Evolutionary conservation across 2,329 filamentous ascomycete genomes (phyloP).

Genomic region (Aureobasidium musti): DNA sequence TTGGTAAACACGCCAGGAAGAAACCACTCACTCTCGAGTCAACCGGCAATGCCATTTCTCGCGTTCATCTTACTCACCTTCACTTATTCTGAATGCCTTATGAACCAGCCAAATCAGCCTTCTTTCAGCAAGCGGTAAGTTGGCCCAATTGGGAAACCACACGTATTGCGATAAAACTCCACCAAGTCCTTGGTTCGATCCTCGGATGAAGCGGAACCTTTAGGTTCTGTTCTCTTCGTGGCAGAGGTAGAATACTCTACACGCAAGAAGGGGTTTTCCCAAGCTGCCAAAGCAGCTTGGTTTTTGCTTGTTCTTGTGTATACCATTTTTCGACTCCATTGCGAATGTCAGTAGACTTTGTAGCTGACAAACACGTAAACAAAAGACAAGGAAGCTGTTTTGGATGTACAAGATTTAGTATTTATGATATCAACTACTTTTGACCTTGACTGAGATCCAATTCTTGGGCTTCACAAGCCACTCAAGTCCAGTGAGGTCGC

Average conservation of each 20-base stretch:
- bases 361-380: background rate
- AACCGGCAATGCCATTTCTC: background rate
- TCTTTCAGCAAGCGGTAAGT: background rate
- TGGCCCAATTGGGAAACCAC: background rate
- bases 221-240: background rate
- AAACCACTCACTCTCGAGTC: background rate
- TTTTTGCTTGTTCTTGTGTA: background rate
- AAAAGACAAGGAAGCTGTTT: background rate
- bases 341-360: background rate
- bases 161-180: background rate
- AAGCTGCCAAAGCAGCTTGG: background rate
- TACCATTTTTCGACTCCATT: background rate
- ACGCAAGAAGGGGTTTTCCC: background rate
- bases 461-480: conserved; percentile 24
- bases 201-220: background rate
- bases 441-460: conserved; percentile 28
- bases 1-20: background rate
- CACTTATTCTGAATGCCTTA: background rate
- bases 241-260: background rate
- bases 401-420: background rate
- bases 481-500: conserved; percentile 15
- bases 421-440: background rate
- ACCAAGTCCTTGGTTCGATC: background rate
- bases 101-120: background rate
- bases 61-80: background rate